Evolutionary conservation across 495 filamentous ascomycete species (phyloP), one percentile per base, ranked within the genome.

Genomic region (Letharia columbiana): DNA sequence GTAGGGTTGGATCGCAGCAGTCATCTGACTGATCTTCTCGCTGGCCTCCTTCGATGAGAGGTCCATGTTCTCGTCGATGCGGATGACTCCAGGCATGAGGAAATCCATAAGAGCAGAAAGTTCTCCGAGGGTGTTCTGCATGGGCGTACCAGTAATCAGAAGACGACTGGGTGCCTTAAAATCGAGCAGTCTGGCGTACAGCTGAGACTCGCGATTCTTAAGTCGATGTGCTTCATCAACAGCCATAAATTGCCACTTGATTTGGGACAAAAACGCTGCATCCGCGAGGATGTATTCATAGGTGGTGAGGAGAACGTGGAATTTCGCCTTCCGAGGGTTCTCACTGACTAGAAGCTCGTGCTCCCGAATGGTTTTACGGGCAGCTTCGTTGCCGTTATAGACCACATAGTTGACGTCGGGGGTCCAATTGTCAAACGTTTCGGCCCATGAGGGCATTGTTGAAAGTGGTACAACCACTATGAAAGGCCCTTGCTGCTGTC

Each of bases 241-340:
- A 17, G 89, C 93, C 75, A 98, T 85, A 67, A 94, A 95, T 75
- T 97, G 95, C 94, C 95, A 99, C 71, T 93, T 96, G 73, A 98
- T 89, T 62, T 88, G 85, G 63, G 85, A 85, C 49, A 98, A 78
- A 72, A 92, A 91, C 18, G 86, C 77, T 23, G 86, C 83, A 71
- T 98, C 93, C 52, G 82, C 80, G 60, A 96, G 79, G 60, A 96
- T 91, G 72, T 95, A 97, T 75, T 99, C 94, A 73, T 96, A 98
- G 0, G 94, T 96, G 0, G 94, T 98, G 52, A 99, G 83, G 28
- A 99, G 79, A 10, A 94, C 92, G 72, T 98, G 91, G 81, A 98
- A 99, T 73, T 95, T 97, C 47, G 88, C 86, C 69, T 89, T 88
- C 73, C 88, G 89, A 3, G 84, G 82, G 67, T 94, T 96, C 12